Evolutionary conservation across 306 rosid genomes (phyloP).

Genomic region (Begonia masoniana): DNA sequence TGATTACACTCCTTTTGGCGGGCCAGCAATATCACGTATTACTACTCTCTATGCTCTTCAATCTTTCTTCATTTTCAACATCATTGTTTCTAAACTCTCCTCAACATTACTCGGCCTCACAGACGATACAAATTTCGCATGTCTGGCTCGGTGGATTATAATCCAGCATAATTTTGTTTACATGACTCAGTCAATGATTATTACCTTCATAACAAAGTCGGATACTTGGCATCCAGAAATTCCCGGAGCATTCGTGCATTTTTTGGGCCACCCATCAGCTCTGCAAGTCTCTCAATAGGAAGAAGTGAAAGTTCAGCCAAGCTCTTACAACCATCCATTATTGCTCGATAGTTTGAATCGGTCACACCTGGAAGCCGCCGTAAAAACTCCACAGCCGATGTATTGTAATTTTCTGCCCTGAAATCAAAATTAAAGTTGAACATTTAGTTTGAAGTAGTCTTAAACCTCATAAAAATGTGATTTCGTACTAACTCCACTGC

Average conservation of each 20-base stretch:
- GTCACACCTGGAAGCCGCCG: conserved; percentile 90
- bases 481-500: too few species aligned
- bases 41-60: too few species aligned
- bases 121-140: too few species aligned
- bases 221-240: conserved; percentile 93
- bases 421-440: conserved; percentile 5
- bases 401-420: conserved; percentile 95
- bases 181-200: too few species aligned
- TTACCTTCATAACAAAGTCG: conserved; percentile 47
- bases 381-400: conserved; percentile 84
- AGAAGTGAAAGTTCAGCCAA: conserved; percentile 83
- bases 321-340: conserved; percentile 86
- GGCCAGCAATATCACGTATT: too few species aligned
- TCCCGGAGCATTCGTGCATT: conserved; percentile 90
- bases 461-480: not conserved
- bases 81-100: too few species aligned
- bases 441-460: conserved; percentile 1
- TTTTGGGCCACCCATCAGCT: conserved; percentile 83
- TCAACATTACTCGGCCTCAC: too few species aligned
- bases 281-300: conserved; percentile 64
- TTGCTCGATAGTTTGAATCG: conserved; percentile 75
- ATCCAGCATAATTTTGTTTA: too few species aligned
- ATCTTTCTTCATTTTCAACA: too few species aligned
- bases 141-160: too few species aligned
- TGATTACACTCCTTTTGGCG: too few species aligned